Base-by-base conservation (phyloP, 2,329 filamentous ascomycete species). In the Chaetomiaceae sp. region DNA sequence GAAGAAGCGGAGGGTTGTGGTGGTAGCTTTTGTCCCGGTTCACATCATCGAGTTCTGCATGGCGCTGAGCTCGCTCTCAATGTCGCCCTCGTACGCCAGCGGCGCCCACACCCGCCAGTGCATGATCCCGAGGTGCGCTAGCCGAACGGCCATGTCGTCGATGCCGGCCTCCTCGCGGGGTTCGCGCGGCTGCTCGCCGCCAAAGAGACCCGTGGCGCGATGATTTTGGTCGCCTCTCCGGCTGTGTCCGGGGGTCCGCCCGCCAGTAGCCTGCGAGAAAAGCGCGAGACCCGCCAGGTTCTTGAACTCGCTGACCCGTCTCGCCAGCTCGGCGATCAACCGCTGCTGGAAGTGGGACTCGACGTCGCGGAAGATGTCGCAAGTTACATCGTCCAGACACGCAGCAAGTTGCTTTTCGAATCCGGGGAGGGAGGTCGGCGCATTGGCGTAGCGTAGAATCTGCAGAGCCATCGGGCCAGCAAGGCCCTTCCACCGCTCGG, bases 81-180 rank as follows among this genome's bases (percentile, higher is more conserved):
- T 55, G 25, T 74, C 75, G 23, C 68, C 69, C 13, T 71, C 59
- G 66, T 96, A 96, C 11, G 87, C 82, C 48, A 95, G 74, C 2
- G 82, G 81, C 1, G 81, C 80, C 90, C 91, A 97, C 3, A 96
- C 86, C 44, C 89, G 81, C 90, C 91, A 96, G 69, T 96, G 90
- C 21, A 97, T 73, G 5, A 94, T 78, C 13, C 88, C 84, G 40
- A 96, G 82, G 65, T 96, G 92, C 5, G 89, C 86, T 46, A 96
- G 77, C 41, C 89, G 83, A 40, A 84, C 86, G 1, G 89, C 83
- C 67, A 96, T 81, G 54, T 90, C 85, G 38, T 78, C 76, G 33
- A 87, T 64, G 30, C 77, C 75, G 38, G 72, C 74, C 44, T 82
- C 78, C 45, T 80, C 78, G 38, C 77, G 73, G 8, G 69, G 67